Conservation (phyloP, 306 rosid genomes). For the Trifolium subterraneum region DNA sequence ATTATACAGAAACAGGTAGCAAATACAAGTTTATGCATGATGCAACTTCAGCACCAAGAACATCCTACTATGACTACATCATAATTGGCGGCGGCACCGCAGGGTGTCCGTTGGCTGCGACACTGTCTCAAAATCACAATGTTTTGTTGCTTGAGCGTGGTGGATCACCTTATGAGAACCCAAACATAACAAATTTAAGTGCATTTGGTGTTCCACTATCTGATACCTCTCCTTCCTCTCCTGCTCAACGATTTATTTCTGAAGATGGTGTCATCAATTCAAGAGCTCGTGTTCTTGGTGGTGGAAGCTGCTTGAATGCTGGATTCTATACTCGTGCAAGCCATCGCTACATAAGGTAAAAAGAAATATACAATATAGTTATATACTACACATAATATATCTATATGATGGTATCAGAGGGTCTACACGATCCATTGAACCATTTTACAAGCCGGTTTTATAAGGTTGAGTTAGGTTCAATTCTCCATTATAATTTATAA, state of each 20-base stretch:
- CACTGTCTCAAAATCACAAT: constrained; percentile 63
- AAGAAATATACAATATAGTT: not conserved
- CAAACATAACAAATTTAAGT: constrained; percentile 64
- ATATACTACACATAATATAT: no score
- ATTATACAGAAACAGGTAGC: constrained; percentile 40
- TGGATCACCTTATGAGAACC: constrained; percentile 75
- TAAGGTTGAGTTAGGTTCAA: no score
- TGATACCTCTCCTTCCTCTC: constrained; percentile 68
- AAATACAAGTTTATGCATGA: constrained; percentile 60
- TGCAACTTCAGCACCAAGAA: constrained; percentile 56
- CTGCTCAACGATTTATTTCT: constrained; percentile 78
- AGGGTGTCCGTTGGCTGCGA: constrained; percentile 85
- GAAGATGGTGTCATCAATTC: constrained; percentile 79
- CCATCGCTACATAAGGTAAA: constrained; percentile 45
- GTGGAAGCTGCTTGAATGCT: constrained; percentile 72
- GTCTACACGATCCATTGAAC: no score
- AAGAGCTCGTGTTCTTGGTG: constrained; percentile 78
- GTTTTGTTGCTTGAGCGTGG: constrained; percentile 79
- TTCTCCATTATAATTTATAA: no score
- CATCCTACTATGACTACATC: constrained; percentile 74
- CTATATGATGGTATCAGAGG: no score
- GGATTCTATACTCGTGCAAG: constrained; percentile 80
- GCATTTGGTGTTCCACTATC: constrained; percentile 70
- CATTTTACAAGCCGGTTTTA: no score
- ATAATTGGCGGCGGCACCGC: constrained; percentile 81